These are phyloP conservation scores for Neofusicoccum sp. DNA, from an alignment of 2,329 filamentous ascomycete species.

Conservation along the genomic window DNA sequence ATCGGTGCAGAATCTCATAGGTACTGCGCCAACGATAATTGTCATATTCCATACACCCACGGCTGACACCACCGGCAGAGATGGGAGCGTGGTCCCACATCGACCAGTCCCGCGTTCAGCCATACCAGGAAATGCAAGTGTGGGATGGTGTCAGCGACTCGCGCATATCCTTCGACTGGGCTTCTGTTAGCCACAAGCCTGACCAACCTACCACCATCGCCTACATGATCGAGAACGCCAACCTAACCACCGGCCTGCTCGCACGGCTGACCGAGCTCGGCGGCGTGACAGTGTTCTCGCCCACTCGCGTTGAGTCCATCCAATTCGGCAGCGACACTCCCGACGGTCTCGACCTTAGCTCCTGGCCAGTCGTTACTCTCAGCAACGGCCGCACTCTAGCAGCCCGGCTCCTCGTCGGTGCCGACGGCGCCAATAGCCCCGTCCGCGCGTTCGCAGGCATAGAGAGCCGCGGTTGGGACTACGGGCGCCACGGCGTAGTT, in stretches of 20 bases:
- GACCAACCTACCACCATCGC: constrained; percentile 67
- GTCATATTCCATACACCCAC: neutral
- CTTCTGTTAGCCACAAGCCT: constrained; percentile 48
- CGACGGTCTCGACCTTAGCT: constrained; percentile 70
- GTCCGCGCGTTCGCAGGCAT: constrained; percentile 90
- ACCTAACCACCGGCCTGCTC: constrained; percentile 79
- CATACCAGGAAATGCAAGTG: constrained; percentile 95
- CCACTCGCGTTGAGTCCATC: constrained; percentile 79
- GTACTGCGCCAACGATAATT: constrained; percentile 26
- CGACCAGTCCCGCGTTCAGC: constrained; percentile 72
- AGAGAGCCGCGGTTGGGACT: constrained; percentile 87
- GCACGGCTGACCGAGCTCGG: constrained; percentile 70
- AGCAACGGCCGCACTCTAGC: constrained; percentile 68
- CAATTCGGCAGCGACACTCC: constrained; percentile 67
- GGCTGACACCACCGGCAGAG: constrained; percentile 35
- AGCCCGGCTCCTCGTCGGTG: constrained; percentile 85
- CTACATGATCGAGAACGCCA: constrained; percentile 95
- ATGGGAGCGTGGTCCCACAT: constrained; percentile 88
- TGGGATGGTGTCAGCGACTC: constrained; percentile 94
- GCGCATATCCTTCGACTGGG: constrained; percentile 86
- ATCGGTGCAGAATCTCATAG: constrained; percentile 78
- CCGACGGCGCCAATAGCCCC: constrained; percentile 92
- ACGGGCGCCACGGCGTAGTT: constrained; percentile 85
- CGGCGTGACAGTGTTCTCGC: constrained; percentile 70
- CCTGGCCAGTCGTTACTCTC: constrained; percentile 84